A percentile compares a stretch with the other conserved stretches of the same genome.
Conservation (phyloP, 176 grass and related monocot species). For the Cenchrus americanus region DNA sequence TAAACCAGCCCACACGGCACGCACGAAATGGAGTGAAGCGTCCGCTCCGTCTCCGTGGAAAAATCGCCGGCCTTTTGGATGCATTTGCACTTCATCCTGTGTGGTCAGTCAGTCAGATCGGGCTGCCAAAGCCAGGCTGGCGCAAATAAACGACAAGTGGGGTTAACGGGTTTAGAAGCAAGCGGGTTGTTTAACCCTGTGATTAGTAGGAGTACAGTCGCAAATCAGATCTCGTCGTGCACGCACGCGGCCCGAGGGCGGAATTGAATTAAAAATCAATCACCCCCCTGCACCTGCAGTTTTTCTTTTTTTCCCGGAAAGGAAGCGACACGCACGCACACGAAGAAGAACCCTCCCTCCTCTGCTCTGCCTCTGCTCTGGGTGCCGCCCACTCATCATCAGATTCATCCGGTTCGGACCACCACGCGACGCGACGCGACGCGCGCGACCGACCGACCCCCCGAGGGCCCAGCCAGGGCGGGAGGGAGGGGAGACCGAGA, state of each 20-base stretch:
- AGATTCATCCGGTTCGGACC: slow-evolving; percentile 28
- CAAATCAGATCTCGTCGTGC: slow-evolving; percentile 46
- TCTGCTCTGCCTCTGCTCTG: too few relatives aligned
- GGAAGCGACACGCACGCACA: not conserved
- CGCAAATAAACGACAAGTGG: too few relatives aligned
- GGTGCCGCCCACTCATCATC: not conserved
- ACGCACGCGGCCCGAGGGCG: slow-evolving; percentile 12
- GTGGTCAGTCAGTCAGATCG: too few relatives aligned
- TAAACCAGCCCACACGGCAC: too few relatives aligned
- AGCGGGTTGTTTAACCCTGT: not conserved
- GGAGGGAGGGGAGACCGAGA: slow-evolving; percentile 11
- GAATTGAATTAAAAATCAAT: slow-evolving; percentile 35
- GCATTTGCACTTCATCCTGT: too few relatives aligned
- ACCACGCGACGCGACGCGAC: not conserved
- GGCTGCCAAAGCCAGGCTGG: too few relatives aligned
- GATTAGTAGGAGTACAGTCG: not conserved
- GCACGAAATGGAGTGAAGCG: too few relatives aligned
- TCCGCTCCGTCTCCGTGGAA: too few relatives aligned
- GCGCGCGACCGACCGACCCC: too few relatives aligned
- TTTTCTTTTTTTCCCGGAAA: slow-evolving; percentile 9
- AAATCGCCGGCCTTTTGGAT: too few relatives aligned
- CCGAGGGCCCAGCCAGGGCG: slow-evolving; percentile 10
- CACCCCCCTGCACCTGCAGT: slow-evolving; percentile 5
- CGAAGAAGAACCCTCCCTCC: not conserved
- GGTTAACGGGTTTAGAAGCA: too few relatives aligned